Conservation (phyloP, 129 eudicot species). For the Helianthus tuberosus region DNA sequence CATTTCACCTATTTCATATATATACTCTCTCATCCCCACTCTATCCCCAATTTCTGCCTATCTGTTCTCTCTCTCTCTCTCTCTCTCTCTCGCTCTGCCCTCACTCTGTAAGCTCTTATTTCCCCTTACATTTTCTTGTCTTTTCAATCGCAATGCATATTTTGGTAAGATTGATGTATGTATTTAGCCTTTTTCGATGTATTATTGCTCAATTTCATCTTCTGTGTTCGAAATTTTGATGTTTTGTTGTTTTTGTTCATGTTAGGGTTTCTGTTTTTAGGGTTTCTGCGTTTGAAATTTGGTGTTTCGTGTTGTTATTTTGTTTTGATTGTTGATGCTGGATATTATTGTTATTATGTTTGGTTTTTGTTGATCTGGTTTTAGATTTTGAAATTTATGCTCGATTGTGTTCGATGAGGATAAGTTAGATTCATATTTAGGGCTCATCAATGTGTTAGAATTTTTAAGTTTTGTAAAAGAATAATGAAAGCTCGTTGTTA, state of each 20-base stretch:
- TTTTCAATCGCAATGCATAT: background rate
- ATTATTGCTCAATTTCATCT: slow-evolving; percentile 11
- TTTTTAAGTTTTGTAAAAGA: slow-evolving; percentile 1
- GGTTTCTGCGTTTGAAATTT: too few relatives aligned
- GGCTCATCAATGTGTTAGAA: background rate
- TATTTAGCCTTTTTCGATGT: background rate
- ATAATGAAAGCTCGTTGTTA: background rate
- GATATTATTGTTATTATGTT: background rate
- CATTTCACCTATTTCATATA: too few relatives aligned
- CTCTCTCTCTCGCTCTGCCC: slow-evolving; percentile 1
- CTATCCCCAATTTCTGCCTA: too few relatives aligned
- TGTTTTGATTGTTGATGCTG: background rate
- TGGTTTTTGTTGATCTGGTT: background rate
- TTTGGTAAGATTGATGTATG: background rate
- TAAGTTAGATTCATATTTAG: background rate
- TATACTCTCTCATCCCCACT: too few relatives aligned
- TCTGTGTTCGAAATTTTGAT: background rate
- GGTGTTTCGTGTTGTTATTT: too few relatives aligned
- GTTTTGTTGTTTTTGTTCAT: background rate
- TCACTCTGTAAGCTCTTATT: slow-evolving; percentile 32
- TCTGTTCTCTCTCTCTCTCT: background rate
- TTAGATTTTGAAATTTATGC: background rate
- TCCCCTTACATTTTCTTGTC: background rate
- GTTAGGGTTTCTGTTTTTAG: slow-evolving; percentile 16
- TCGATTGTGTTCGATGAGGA: background rate